phyloP scores from a whole-genome alignment of 768 basidiomycete species.

The Cystofilobasidium macerans region DNA sequence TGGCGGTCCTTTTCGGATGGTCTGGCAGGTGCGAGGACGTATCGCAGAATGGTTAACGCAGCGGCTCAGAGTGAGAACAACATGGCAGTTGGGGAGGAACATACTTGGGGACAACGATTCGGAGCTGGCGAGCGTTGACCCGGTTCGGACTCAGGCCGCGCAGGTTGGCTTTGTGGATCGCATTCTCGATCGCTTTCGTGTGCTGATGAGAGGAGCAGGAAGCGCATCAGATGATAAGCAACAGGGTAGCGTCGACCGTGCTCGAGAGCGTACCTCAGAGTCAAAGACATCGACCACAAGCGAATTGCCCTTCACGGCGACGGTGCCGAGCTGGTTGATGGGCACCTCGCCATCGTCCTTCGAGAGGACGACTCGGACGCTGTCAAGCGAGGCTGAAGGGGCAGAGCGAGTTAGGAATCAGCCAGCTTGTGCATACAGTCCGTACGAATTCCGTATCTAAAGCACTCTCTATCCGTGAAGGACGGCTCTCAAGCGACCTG shows the following conservation, averaged over 20 bases:
- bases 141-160: conserved; percentile 36
- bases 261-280: conserved; percentile 29
- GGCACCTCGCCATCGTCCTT: conserved; percentile 26
- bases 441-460: too few relatives aligned
- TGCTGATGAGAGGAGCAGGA: conserved; percentile 24
- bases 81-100: conserved; percentile 13
- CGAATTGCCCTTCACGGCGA: conserved; percentile 33
- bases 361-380: conserved; percentile 31
- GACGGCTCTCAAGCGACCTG: too few relatives aligned
- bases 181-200: conserved; percentile 37
- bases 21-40: background rate
- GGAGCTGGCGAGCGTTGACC: conserved; percentile 33
- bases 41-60: background rate
- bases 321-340: conserved; percentile 34
- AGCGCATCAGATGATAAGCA: background rate
- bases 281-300: conserved; percentile 38
- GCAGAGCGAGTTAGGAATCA: background rate
- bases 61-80: background rate
- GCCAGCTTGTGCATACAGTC: too few relatives aligned
- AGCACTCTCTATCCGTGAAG: too few relatives aligned
- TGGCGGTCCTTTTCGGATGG: conserved; percentile 1
- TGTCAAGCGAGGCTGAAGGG: conserved; percentile 36
- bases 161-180: conserved; percentile 37
- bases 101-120: conserved; percentile 35
- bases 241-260: background rate